phyloP scores from a whole-genome alignment of 352 stramenopile species.

The Phytophthora hibernalis region DNA sequence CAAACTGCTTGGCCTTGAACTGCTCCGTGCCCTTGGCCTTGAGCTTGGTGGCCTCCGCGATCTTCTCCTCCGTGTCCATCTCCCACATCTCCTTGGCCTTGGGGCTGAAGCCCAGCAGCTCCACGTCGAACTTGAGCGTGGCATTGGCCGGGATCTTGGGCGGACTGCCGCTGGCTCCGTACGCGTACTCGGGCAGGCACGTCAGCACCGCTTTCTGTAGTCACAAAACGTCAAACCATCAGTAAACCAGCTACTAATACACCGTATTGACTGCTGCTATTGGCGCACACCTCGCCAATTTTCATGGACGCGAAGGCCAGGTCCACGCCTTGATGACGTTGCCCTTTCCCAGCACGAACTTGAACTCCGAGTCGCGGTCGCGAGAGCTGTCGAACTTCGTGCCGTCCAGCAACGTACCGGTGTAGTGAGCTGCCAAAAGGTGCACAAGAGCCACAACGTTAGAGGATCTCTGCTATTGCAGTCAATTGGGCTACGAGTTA shows the following conservation, averaged over 20 bases:
- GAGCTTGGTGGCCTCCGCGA: slow-evolving; percentile 85
- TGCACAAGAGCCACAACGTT: not conserved
- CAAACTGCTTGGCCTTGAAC: slow-evolving; percentile 93
- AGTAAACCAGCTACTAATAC: slow-evolving; percentile 8
- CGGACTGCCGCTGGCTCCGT: slow-evolving; percentile 90
- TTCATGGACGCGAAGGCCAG: slow-evolving; percentile 94
- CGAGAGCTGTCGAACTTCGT: slow-evolving; percentile 95
- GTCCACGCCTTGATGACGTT: slow-evolving; percentile 93
- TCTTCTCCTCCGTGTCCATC: slow-evolving; percentile 85
- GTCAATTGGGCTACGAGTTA: not conserved
- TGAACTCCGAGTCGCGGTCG: slow-evolving; percentile 88
- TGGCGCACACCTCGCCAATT: slow-evolving; percentile 85
- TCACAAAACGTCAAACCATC: slow-evolving; percentile 17
- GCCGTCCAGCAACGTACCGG: slow-evolving; percentile 94
- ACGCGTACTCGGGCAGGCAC: slow-evolving; percentile 94
- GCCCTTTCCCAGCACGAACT: slow-evolving; percentile 89
- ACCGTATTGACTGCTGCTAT: not conserved
- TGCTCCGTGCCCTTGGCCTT: slow-evolving; percentile 93
- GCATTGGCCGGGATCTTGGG: slow-evolving; percentile 96
- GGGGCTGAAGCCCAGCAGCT: slow-evolving; percentile 94
- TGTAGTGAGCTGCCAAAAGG: slow-evolving; percentile 92
- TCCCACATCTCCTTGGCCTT: slow-evolving; percentile 97
- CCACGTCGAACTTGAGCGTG: slow-evolving; percentile 96
- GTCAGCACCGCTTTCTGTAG: slow-evolving; percentile 91
- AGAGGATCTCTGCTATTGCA: slow-evolving; percentile 3